Evolutionary conservation across 176 grass and related monocot genomes (phyloP).

Genomic region (Zoysia pacifica): DNA sequence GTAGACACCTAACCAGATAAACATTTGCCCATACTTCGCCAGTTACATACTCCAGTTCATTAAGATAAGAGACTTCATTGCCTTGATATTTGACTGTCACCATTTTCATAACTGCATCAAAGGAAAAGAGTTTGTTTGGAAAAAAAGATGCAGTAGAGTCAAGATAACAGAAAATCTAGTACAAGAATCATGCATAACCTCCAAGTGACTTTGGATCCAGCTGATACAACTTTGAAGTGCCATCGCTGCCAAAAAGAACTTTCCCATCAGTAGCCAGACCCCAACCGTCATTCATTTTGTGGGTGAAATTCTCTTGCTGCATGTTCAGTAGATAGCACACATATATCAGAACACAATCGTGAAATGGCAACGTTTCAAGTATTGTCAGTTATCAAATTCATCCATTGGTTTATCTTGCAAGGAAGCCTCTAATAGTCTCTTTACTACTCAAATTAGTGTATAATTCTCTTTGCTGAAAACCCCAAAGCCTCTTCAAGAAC

Average conservation of each 20-base stretch:
- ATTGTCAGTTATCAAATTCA: background rate
- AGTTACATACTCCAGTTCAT: slow-evolving; percentile 93
- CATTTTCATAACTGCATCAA: slow-evolving; percentile 66
- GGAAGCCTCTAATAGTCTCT: background rate
- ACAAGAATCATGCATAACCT: slow-evolving; percentile 41
- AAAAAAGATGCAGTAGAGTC: slow-evolving; percentile 5
- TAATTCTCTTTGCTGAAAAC: too few relatives aligned
- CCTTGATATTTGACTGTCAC: slow-evolving; percentile 77
- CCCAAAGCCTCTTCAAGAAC: too few relatives aligned
- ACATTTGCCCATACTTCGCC: slow-evolving; percentile 98
- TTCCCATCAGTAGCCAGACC: slow-evolving; percentile 89
- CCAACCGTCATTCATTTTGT: slow-evolving; percentile 93
- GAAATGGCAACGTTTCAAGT: background rate
- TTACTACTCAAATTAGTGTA: too few relatives aligned
- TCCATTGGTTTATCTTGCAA: background rate
- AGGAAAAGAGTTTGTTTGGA: background rate
- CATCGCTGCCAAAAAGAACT: slow-evolving; percentile 88
- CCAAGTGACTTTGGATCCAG: slow-evolving; percentile 63
- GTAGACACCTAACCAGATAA: slow-evolving; percentile 69
- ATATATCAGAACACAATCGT: background rate
- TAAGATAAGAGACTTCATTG: slow-evolving; percentile 64
- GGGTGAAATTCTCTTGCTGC: slow-evolving; percentile 69
- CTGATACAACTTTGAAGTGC: slow-evolving; percentile 76
- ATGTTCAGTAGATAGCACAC: slow-evolving; percentile 11
- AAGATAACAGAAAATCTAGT: slow-evolving; percentile 27